Percentiles rank a stretch among this genome's conserved stretches.
These are phyloP conservation scores for Priceomyces melissophilus DNA, from an alignment of 805 yeast genomes.

Conservation along the genomic window DNA sequence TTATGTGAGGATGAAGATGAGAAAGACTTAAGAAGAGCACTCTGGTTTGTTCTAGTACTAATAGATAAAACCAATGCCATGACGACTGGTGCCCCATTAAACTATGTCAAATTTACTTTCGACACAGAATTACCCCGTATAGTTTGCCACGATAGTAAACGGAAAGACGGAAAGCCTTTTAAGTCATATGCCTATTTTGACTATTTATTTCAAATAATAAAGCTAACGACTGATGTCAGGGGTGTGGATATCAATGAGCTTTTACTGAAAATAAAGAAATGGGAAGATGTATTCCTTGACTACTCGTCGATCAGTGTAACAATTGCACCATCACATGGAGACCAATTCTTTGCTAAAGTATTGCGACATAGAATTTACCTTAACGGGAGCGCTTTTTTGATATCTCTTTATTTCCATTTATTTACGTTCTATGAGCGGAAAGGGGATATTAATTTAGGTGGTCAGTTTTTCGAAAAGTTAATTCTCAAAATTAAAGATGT, in stretches of 20 bases:
- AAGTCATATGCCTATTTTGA: background rate
- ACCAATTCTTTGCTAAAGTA: too few relatives aligned
- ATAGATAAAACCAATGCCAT: conserved; percentile 18
- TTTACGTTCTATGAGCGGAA: conserved; percentile 35
- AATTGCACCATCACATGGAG: background rate
- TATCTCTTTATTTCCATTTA: conserved; percentile 26
- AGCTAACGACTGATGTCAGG: conserved; percentile 37
- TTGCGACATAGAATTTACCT: conserved; percentile 11
- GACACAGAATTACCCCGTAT: conserved; percentile 24
- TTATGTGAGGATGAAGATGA: conserved; percentile 11
- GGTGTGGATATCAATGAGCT: conserved; percentile 10
- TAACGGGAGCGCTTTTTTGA: conserved; percentile 22
- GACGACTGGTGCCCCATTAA: conserved; percentile 22
- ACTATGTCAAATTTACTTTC: conserved; percentile 16
- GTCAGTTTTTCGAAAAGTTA: conserved; percentile 29
- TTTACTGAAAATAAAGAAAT: conserved; percentile 11
- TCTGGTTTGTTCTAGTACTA: conserved; percentile 21
- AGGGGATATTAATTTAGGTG: conserved; percentile 24
- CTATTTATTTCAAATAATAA: conserved; percentile 18
- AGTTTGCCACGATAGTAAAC: conserved; percentile 28
- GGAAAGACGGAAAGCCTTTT: conserved; percentile 10
- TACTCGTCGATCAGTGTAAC: conserved; percentile 1
- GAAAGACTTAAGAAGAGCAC: conserved; percentile 21
- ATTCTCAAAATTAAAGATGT: background rate
- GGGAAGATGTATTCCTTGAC: conserved; percentile 5